Evolutionary conservation across 805 yeast species (phyloP), one percentile per base, ranked within the genome.

Genomic region (Pichia rugopelliculosa): DNA sequence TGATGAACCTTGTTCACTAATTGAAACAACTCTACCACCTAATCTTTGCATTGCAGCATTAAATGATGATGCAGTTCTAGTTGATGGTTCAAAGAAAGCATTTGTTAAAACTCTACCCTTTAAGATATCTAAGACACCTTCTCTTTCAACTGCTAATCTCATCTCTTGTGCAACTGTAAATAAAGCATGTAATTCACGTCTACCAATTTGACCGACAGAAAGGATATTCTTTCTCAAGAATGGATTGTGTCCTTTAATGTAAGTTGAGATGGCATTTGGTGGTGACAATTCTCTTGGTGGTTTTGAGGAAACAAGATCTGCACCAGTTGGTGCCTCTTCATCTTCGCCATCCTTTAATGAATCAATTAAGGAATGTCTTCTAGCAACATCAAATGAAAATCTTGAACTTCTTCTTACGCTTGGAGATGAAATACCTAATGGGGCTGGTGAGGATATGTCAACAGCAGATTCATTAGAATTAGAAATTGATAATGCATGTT

Each of bases 21-120:
- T 85, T 47, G 95, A 78, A 56, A 95, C 86, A 57, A 89, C 96
- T 69, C 96, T 81, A 64, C 99, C 99, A 67, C 99, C 99, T 59
- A 93, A 76, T 73, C 99, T 86, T 75, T 93, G 98, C 99, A 93
- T 93, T 51, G 99, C 99, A 59, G 96, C 96, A 67, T 93, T 96
- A 66, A 95, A 95, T 1, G 98, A 93, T 21, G 97, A 82, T 18
- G 95, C 80, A 30, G 99, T 93, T 71, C 99, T 80, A 36, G 99
- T 95, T 6, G 96, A 88, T 57, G 99, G 99, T 73, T 93, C 99
- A 68, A 89, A 93, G 75, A 93, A 93, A 74, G 93, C 83, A 11
- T 98, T 95, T 42, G 96, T 87, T 61, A 93, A 75, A 47, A 93
- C 81, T 60, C 95, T 82, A 51, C 98, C 96, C 67, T 83, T 79